Percentiles rank a stretch among this genome's conserved stretches.
These are phyloP conservation scores for Nemania sp. DNA, from an alignment of 2,329 filamentous ascomycete genomes.

Conservation along the genomic window DNA sequence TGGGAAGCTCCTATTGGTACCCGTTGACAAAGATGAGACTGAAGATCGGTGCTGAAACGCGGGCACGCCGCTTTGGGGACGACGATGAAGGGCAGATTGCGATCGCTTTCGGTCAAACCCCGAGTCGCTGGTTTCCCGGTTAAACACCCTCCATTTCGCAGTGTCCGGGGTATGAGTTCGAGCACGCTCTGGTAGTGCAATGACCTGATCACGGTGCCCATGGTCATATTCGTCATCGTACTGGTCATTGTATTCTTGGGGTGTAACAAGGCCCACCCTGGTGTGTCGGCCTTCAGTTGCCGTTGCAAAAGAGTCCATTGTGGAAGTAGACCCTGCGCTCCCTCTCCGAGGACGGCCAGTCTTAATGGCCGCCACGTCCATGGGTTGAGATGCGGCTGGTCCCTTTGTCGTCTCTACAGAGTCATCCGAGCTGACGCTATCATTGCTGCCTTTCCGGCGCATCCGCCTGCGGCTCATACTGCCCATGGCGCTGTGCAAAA, in stretches of 20 bases:
- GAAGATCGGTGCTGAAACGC: conserved; percentile 58
- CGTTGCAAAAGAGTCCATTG: conserved; percentile 60
- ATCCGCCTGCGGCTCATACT: conserved; percentile 65
- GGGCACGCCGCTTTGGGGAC: conserved; percentile 49
- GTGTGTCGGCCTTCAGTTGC: conserved; percentile 53
- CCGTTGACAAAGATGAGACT: conserved; percentile 60
- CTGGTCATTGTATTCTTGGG: conserved; percentile 28
- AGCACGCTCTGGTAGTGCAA: conserved; percentile 32
- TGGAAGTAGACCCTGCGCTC: conserved; percentile 56
- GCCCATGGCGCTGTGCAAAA: conserved; percentile 89
- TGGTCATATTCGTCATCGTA: conserved; percentile 24
- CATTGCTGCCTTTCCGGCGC: conserved; percentile 50
- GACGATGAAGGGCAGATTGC: conserved; percentile 46
- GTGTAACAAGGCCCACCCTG: conserved; percentile 30
- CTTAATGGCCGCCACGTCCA: conserved; percentile 28
- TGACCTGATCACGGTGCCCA: conserved; percentile 31
- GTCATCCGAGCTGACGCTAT: conserved; percentile 62
- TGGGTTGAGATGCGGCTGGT: conserved; percentile 39
- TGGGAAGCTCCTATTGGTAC: conserved; percentile 66
- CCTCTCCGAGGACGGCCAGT: conserved; percentile 44
- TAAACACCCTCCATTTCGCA: conserved; percentile 36
- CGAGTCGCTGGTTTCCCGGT: conserved; percentile 33
- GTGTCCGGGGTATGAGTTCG: conserved; percentile 42
- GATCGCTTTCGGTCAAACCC: conserved; percentile 32
- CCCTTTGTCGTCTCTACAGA: conserved; percentile 67